These are phyloP conservation scores for Pelargonium nanum DNA, from an alignment of 345 rosid species.

Conservation along the genomic window DNA sequence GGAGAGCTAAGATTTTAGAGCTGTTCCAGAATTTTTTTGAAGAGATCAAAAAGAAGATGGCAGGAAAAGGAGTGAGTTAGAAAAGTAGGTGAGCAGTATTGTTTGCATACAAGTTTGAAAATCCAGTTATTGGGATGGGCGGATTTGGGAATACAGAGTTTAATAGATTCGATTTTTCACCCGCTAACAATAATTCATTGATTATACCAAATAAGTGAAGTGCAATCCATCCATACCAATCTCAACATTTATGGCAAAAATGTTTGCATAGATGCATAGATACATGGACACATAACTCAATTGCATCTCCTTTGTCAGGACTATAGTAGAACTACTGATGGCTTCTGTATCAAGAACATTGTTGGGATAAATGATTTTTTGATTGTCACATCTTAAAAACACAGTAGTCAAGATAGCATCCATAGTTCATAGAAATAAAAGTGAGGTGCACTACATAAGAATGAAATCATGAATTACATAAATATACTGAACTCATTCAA, in stretches of 20 bases:
- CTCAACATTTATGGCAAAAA: slow-evolving; percentile 39
- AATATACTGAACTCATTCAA: slow-evolving; percentile 59
- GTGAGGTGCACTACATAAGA: not conserved
- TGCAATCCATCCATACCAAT: too few species aligned
- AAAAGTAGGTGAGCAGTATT: too few species aligned
- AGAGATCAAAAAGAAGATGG: too few species aligned
- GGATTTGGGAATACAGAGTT: too few species aligned
- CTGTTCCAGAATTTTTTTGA: too few species aligned
- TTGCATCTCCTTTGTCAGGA: slow-evolving; percentile 77
- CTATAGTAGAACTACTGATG: slow-evolving; percentile 76
- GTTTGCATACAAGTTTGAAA: too few species aligned
- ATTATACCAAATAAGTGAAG: too few species aligned
- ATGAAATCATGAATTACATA: not conserved
- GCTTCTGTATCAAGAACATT: slow-evolving; percentile 51
- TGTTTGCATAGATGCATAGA: slow-evolving; percentile 58
- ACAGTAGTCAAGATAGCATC: slow-evolving; percentile 49
- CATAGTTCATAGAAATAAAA: not conserved
- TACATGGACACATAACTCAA: slow-evolving; percentile 67
- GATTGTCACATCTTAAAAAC: slow-evolving; percentile 70
- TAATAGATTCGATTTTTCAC: too few species aligned
- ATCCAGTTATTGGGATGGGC: too few species aligned
- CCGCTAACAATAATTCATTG: too few species aligned
- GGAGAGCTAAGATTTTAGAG: too few species aligned
- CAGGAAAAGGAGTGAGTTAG: too few species aligned
- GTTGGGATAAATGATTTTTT: slow-evolving; percentile 56